A percentile compares a stretch with the other conserved stretches of the same genome.
Evolutionary conservation across 2,329 filamentous ascomycete species (phyloP).

Genomic region (Cercospora sp.): DNA sequence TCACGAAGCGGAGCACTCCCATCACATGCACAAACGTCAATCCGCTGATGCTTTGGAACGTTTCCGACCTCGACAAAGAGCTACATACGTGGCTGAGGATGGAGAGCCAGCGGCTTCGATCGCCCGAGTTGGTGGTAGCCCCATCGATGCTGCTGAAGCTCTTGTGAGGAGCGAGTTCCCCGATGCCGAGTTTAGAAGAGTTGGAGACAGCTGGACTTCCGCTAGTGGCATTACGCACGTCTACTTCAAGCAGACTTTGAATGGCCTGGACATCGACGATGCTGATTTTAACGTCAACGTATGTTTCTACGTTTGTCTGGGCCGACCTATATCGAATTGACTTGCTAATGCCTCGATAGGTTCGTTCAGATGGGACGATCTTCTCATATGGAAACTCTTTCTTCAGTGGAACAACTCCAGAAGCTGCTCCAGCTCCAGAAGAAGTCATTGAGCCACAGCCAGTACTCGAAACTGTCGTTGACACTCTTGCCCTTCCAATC

Average conservation of each 20-base stretch:
- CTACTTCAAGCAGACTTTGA: conserved; percentile 60
- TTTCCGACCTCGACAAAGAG: conserved; percentile 22
- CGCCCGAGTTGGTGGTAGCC: conserved; percentile 23
- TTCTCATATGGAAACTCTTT: conserved; percentile 60
- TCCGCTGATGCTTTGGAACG: conserved; percentile 10
- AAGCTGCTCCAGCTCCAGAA: conserved; percentile 42
- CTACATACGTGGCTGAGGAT: conserved; percentile 20
- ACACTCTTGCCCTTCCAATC: conserved; percentile 45
- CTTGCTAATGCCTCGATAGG: conserved; percentile 35
- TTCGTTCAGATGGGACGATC: conserved; percentile 55
- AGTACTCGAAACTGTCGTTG: conserved; percentile 47
- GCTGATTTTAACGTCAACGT: conserved; percentile 63
- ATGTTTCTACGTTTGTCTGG: conserved; percentile 9
- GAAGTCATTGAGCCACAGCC: conserved; percentile 46
- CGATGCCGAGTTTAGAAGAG: conserved; percentile 51
- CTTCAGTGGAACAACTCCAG: conserved; percentile 49
- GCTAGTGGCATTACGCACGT: conserved; percentile 58
- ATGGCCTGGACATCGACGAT: conserved; percentile 62
- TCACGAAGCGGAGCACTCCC: neutral
- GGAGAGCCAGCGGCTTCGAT: conserved; percentile 7
- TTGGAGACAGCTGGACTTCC: conserved; percentile 57
- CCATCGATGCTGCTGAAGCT: conserved; percentile 38
- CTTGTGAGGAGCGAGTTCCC: conserved; percentile 40
- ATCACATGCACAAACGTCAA: conserved; percentile 14
- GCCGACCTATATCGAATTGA: neutral